Evolutionary conservation across 2,329 filamentous ascomycete species (phyloP), one percentile per base, ranked within the genome.

Genomic region (Teratosphaeria nubilosa): DNA sequence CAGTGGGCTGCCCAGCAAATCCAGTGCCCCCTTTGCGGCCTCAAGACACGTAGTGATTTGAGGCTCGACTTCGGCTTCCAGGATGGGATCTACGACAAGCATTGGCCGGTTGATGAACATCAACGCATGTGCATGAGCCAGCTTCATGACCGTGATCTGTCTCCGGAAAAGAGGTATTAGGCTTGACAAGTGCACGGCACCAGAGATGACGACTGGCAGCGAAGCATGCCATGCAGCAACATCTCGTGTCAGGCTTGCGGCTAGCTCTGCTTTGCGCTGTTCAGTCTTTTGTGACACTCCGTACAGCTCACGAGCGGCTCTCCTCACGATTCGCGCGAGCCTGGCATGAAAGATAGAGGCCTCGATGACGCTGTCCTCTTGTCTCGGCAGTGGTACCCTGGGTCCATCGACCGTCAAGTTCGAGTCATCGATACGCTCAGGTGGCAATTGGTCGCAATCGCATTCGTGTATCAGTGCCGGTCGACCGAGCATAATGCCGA

Each of bases 101-200:
- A 83, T 81, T 0, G 79, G 77, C 0, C 82, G 76, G 53, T 80
- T 82, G 6, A 80, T 76, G 20, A 84, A 75, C 65, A 85, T 81
- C 9, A 80, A 73, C 2, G 81, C 79, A 56, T 84, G 82, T 4
- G 75, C 77, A 61, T 82, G 78, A 0, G 80, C 80, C 0, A 84
- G 70, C 45, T 77, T 78, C 10, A 84, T 68, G 0, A 82, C 80
- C 0, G 74, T 78, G 1, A 80, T 77, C 61, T 84, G 81, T 3
- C 79, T 72, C 56, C 78, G 75, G 62, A 79, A 81, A n/a, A 78
- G 73, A 1, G 78, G 74, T 32, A 79, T 76, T 7, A 78, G 66
- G 56, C 75, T 72, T 4, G 72, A 75, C 0, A 75, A 70, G 53
- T 77, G 74, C 5, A 78, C 68, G 9, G 70, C 73, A 52, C 76